Conservation (phyloP, 176 grass and related monocot genomes). For the Puya raimondii region DNA sequence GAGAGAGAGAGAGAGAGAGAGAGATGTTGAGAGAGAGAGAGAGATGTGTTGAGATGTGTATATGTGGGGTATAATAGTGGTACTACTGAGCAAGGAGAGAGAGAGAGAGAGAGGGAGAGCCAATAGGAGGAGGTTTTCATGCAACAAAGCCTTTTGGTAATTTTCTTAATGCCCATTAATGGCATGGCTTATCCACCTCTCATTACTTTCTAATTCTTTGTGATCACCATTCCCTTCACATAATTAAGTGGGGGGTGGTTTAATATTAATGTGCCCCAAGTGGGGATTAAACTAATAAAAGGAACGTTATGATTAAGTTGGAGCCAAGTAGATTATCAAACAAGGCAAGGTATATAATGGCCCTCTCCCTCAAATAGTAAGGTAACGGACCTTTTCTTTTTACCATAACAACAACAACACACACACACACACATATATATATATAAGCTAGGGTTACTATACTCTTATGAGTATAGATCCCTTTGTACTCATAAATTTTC, state of each 20-base stretch:
- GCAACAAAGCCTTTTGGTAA: background rate
- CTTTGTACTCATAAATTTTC: no score
- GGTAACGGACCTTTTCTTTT: no score
- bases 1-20: background rate
- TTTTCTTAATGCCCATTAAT: constrained; percentile 3
- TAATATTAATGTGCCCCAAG: background rate
- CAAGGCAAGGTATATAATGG: no score
- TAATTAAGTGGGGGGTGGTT: background rate
- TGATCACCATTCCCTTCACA: constrained; percentile 1
- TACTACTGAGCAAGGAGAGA: background rate
- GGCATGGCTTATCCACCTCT: constrained; percentile 2
- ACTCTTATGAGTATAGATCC: no score
- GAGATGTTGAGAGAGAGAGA: background rate
- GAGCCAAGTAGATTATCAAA: no score
- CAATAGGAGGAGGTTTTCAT: constrained; percentile 9
- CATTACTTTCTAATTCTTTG: constrained; percentile 1
- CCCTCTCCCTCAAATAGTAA: background rate
- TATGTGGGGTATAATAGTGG: background rate
- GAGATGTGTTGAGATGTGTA: background rate
- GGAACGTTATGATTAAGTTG: background rate
- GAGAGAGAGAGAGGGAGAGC: background rate
- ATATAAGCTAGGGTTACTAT: no score
- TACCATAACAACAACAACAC: no score
- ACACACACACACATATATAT: no score
- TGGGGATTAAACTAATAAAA: background rate